These are phyloP conservation scores for Pseudogymnoascus pannorum DNA, from an alignment of 2,329 filamentous ascomycete species.

Conservation along the genomic window DNA sequence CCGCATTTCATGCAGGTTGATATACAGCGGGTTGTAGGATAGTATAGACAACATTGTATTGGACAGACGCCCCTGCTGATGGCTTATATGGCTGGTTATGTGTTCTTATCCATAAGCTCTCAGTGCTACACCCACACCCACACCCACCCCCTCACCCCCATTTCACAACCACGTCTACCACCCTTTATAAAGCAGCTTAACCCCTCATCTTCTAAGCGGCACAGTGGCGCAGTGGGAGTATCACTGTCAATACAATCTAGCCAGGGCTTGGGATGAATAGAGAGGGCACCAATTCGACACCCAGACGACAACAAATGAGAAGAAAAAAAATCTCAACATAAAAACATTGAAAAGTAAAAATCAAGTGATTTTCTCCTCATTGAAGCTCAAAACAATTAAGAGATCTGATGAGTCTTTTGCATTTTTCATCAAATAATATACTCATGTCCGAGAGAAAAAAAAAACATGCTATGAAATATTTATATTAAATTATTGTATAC, in stretches of 20 bases:
- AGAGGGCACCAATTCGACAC: neutral
- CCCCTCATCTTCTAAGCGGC: neutral
- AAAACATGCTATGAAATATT: neutral
- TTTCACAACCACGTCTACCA: neutral
- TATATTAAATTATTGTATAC: neutral
- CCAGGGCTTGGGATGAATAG: neutral
- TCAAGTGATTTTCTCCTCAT: no score
- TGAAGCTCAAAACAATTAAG: no score
- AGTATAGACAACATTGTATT: slow-evolving; percentile 3
- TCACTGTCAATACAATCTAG: neutral
- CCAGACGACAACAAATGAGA: no score
- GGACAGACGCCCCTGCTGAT: neutral
- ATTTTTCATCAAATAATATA: no score
- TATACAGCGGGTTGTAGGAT: neutral
- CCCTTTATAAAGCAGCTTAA: neutral
- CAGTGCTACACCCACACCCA: neutral
- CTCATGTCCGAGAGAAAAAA: no score
- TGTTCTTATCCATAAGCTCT: neutral
- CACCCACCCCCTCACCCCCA: no score
- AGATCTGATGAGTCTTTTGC: no score
- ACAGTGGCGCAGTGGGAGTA: neutral
- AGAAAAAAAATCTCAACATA: no score
- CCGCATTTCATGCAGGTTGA: neutral
- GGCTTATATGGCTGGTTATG: neutral
- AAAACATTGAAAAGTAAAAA: no score